Conservation (phyloP, 163 green algal genomes). For the Prototheca cutis region DNA sequence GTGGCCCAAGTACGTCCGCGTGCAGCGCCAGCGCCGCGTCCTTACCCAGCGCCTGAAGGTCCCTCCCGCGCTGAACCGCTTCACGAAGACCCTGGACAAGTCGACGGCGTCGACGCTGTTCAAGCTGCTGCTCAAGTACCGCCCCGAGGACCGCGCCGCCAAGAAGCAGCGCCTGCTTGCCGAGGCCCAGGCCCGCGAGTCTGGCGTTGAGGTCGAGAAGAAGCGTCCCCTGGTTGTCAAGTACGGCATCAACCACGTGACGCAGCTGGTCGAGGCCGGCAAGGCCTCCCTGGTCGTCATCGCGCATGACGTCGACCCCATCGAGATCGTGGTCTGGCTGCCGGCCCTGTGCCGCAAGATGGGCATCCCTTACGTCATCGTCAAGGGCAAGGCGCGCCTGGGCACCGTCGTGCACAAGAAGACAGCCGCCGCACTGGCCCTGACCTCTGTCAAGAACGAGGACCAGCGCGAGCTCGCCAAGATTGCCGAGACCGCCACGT, state of each 20-base stretch:
- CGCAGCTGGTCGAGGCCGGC: conserved; percentile 84
- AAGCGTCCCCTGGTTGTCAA: conserved; percentile 99
- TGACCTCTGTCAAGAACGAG: conserved; percentile 95
- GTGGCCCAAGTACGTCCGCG: conserved; percentile 98
- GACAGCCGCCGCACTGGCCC: conserved; percentile 80
- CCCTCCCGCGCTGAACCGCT: conserved; percentile 85
- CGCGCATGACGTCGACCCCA: conserved; percentile 96
- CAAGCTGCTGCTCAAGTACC: conserved; percentile 99
- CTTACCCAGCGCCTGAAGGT: conserved; percentile 89
- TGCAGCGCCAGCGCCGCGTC: conserved; percentile 91
- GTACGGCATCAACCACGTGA: conserved; percentile 99
- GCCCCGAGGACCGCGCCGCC: conserved; percentile 91
- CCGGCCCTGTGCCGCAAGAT: conserved; percentile 98
- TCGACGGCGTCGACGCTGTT: conserved; percentile 87
- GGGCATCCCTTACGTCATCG: conserved; percentile 97
- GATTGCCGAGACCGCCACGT: conserved; percentile 75
- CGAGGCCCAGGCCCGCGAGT: conserved; percentile 59
- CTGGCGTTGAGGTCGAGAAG: conserved; percentile 64
- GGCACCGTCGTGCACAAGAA: conserved; percentile 97
- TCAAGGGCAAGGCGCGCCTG: conserved; percentile 98
- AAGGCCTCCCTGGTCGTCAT: conserved; percentile 95
- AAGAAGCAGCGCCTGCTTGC: conserved; percentile 88
- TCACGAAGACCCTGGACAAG: conserved; percentile 92
- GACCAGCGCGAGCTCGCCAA: conserved; percentile 96
- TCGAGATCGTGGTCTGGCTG: conserved; percentile 99